Base-by-base conservation (phyloP, 371 early-diverging fungal genomes). In the Syncephalastrum monosporum region DNA sequence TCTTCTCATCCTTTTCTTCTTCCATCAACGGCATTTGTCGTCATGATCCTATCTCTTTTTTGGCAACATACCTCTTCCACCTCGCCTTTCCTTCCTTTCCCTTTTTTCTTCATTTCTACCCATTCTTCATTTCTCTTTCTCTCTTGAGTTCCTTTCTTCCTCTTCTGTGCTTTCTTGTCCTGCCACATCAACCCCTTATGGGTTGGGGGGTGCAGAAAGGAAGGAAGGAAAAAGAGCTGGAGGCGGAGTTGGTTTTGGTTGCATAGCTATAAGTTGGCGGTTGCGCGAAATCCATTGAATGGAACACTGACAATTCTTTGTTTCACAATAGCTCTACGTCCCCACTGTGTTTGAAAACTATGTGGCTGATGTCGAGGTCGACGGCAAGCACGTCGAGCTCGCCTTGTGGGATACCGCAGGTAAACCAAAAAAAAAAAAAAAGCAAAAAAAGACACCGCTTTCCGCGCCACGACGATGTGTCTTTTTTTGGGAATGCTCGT, bases 331-430 rank as follows among this genome's bases (percentile, higher is more conserved):
- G 61, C 50, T 82, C 57, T 91, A 94, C 64, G 87, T 94, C 50
- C 97, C 97, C 50, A 96, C 98, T 48, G 93, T 98, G 33, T 98
- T 98, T 81, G 97, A 98, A 75, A 96, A 95, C 73, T 93, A 94
- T 75, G 94, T 95, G 52, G 91, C 91, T 45, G 94, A 95, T 69
- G 92, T 97, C 58, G 85, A 90, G 59, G 90, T 96, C 15, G 96
- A 97, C 79, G 93, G 91, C 65, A 88, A 86, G 75, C 85, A 84
- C 12, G 92, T 98, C 38, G 95, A 98, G 76, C 82, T 99, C 29
- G 94, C 96, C 29, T 78, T 99, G 44, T 98, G 98, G 98, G 98
- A 99, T 88, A 97, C 99, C 19, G 98, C 99, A 48, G 96, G 95
- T 75, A 87, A 52, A 38, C 5, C 38, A 33, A 33, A 33, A 33